Evolutionary conservation across 768 basidiomycete species (phyloP), one percentile per base, ranked within the genome.

Genomic region (Chlorophyllum brunneum): DNA sequence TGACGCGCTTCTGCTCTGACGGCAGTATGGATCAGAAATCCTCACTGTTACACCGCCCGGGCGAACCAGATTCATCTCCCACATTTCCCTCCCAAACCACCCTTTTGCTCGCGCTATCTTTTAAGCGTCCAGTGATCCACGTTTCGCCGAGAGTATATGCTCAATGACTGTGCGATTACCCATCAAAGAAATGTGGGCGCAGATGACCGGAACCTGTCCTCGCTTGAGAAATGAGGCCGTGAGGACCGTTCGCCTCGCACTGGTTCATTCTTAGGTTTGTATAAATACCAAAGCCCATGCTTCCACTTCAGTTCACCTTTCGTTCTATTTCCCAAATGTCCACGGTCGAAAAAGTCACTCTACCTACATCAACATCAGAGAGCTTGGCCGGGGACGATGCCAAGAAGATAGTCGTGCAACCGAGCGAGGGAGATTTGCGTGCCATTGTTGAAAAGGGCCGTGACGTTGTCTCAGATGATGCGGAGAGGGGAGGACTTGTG

Each of bases 1-100:
- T 43, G 41, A 43, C 41, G 41, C 16, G 7, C 27, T 16, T 44
- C 9, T 45, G 43, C 43, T 45, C 43, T 45, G 43, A 30, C 18
- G 23, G 43, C 26, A 43, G 24, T 16, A 33, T 18, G 43, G 31
- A 11, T 33, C 43, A 45, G 43, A 45, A 31, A 45, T n/a, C n/a
- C 5, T n/a, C 41, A 11, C 23, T 29, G 11, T 15, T 7, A 26
- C 27, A 29, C n/a, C 24, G 15, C 9, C 24, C 43, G 26, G 30
- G 29, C 26, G n/a, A n/a, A n/a, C n/a, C n/a, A n/a, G n/a, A n/a
- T n/a, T n/a, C n/a, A n/a, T n/a, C n/a, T n/a, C n/a, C n/a, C n/a
- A n/a, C 30, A 15, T n/a, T 45, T 16, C 15, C 43, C 18, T 31
- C n/a, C 16, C 16, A n/a, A n/a, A 11, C 29, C 29, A 30, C 41